Base-by-base conservation (phyloP, 768 basidiomycete species). In the Suillus alpinus region DNA sequence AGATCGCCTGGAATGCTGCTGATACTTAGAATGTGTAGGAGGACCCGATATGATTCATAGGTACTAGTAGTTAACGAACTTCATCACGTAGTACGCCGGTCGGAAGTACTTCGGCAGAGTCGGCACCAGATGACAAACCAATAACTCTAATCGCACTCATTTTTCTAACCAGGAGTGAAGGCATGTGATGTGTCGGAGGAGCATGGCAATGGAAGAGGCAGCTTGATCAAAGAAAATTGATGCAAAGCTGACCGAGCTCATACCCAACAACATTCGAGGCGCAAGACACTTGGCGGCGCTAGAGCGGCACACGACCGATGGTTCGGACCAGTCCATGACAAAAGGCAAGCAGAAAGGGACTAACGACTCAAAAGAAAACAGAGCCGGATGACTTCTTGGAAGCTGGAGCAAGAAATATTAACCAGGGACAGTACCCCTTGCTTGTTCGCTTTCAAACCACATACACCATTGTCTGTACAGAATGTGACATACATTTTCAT, bases 401-500 rank as follows among this genome's bases (percentile, higher is more conserved):
- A 82, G 60, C 76, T 91, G 13, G 86, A 89, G 71, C 74, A 77
- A 51, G 88, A 90, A 44, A 83, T 91, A 44, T 68, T 82, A 43
- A 49, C 8, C 47, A 16, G 16, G 10, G 26, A 26, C 26, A 26
- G 47, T 18, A 4, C 16, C 29, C 44, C 23, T 46, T 46, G 6
- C 4, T 4, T 31, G 9, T 8, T 18, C 26, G 6, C 23, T 56
- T 60, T 46, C 13, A 68, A 94, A 94, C 95, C 52, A 98, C 97
- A 66, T 98, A 98, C 81, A 97, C 94, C 26, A 84, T 97, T 64
- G 96, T 96, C 76, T 91, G 96, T 59, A n/a, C 65, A 93, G 94
- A 97, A 96, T 79, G 95, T 96, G 53, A 91, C 92, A 8, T 98
- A 98, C 76, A 81, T 98, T 68, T 98, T 97, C 76, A 81, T 98